Base-by-base conservation (phyloP, 1,139 yeast species). In the Magnusiomyces ingens region DNA sequence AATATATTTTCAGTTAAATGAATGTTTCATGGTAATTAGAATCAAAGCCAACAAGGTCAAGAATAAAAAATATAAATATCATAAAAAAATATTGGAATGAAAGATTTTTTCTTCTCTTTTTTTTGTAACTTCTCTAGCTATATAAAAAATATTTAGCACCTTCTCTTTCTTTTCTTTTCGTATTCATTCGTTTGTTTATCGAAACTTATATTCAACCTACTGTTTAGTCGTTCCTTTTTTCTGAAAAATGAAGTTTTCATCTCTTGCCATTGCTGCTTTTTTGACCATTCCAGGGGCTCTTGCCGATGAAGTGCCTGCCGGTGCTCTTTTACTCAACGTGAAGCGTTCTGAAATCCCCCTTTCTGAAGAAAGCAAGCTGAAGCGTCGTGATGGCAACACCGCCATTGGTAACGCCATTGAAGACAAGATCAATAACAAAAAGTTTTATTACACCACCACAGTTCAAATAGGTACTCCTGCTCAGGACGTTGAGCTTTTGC, bases 401-500 rank as follows among this genome's bases (percentile, higher is more conserved):
- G 64, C 41, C 53, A 57, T 10, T 47, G 53, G 18, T 52, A 60
- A 62, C 48, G 60, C 60, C 19, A 55, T 62, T 45, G 59, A 64
- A 21, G 72, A 68, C 52, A 57, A 59, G 18, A 56, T 69, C 18
- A 62, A 64, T 41, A 69, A 70, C 58, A 64, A 69, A 57, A 67
- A 68, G 55, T 69, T 59, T 58, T 70, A 57, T 58, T 72, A 72
- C 59, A 59, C 64, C 17, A 63, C 72, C 19, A 60, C 63, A n/a
- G 63, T 69, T 21, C 57, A 61, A 29, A 57, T 73, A 36, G 77
- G 77, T 10, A 64, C 69, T 13, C 71, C 74, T 12, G 60, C 65
- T 3, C 73, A 71, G 58, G 55, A 61, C 49, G 64, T 71, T 38
- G 62, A 61, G 26, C 68, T 73, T 38, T 61, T 72, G 52, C 56